Base-by-base conservation (phyloP, 495 filamentous ascomycete species). In the Penicillium antarcticum region DNA sequence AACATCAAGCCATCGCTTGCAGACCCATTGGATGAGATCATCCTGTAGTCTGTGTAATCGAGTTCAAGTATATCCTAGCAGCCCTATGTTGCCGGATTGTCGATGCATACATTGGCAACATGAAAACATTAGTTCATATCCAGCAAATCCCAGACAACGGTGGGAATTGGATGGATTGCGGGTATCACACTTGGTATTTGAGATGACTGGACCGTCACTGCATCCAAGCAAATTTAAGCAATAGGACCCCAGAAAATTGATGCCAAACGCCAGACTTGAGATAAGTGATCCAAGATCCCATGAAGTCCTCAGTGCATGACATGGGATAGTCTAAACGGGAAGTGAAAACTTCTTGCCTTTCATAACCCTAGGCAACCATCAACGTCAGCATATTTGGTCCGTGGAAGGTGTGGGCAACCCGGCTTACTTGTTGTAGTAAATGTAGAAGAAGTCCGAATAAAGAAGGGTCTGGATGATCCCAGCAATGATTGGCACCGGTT, bases 371-470 rank as follows among this genome's bases (percentile, higher is more conserved):
- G 21, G 51, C 42, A 58, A n/a, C 21, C 39, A 44, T 39, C 16
- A 47, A 36, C 10, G 17, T 10, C 23, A 10, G 1, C 24, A 35
- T 36, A 11, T 4, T 18, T 31, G 7, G 4, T 21, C 10, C 4
- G 26, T 17, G 36, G 10, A 24, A 17, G 21, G 1, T 6, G 8
- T 50, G 6, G 21, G n/a, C 43, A 45, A 46, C 45, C 13, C 12
- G 3, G 45, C 83, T 70, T 70, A 89, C 86, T 95, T 96, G 37
- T 86, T 96, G 68, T 96, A 98, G 71, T 98, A 98, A 55, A 98
- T 96, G 78, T 89, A 98, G 79, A 98, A 98, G 76, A 98, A 98
- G 73, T 98, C 94, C 45, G 89, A 95, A 72, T 98, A 98, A 45
- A 97, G 78, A 23, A 97, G 69, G 16, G 94, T 97, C 78, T 98